Evolutionary conservation across 805 yeast genomes (phyloP), one percentile per base, ranked within the genome.

Genomic region (Diddensiella caesifluorescens): DNA sequence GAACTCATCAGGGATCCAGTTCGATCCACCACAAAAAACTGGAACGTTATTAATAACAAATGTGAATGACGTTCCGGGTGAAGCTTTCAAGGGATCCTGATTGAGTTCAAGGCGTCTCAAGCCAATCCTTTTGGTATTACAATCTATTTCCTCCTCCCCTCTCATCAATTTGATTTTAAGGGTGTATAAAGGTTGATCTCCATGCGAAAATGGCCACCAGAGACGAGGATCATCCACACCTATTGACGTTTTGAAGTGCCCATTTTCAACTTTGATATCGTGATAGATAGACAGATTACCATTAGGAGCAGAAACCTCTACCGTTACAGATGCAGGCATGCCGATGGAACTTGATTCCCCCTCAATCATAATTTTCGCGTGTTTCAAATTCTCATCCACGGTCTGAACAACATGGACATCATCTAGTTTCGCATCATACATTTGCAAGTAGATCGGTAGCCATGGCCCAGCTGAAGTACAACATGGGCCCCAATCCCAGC

Each of bases 401-500:
- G 41, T 22, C 5, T n/a, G 20, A 4, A 26, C 18, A 19, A 41
- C 39, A 13, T 41, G 41, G 10, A 30, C 15, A 5, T 41, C 39
- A 2, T 28, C 36, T 4, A 41, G 35, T 6, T 36, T 13, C n/a
- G 35, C 22, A 3, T 27, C 22, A 39, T 49, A 60, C 10, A 47
- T 39, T 18, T 60, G 52, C 16, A 69, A 47, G 20, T 44, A 50
- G 3, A 71, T 58, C 0, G 70, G 72, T 43, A 57, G 58, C 47
- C 62, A 70, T 1, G 71, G 71, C 4, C 76, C 76, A 50, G 73
- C 67, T 2, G 71, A 60, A 49, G 67, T 53, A 35, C 68, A 50
- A 2, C 58, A 46, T 4, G 74, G 59, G 13, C 77, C 78, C 79
- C 79, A 74, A 51, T 74, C 79, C 79, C 79, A 74, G 1, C 79